Conservation (phyloP, 495 filamentous ascomycete species). For the Hypoxylon rickii region DNA sequence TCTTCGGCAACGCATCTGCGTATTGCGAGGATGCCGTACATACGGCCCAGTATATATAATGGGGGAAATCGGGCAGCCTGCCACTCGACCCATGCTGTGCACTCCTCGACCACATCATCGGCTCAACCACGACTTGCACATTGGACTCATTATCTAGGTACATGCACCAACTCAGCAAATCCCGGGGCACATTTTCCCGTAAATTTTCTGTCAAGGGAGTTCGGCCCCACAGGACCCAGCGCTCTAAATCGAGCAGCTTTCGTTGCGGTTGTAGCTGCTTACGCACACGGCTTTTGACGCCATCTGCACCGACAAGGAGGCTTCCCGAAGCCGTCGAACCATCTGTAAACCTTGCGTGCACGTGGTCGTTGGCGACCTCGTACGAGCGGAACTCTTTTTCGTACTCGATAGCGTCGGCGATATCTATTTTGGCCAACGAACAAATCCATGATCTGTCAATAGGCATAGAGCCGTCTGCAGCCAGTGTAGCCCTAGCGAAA, state of each 20-base stretch:
- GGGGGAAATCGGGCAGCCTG: constrained; percentile 24
- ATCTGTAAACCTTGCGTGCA: constrained; percentile 46
- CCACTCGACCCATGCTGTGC: constrained; percentile 38
- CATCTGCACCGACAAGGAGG: constrained; percentile 54
- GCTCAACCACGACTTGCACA: constrained; percentile 42
- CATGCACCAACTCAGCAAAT: constrained; percentile 38
- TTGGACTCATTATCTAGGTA: constrained; percentile 39
- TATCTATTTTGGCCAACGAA: constrained; percentile 26
- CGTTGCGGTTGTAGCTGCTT: constrained; percentile 49
- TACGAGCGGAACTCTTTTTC: constrained; percentile 48
- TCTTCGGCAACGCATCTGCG: constrained; percentile 26
- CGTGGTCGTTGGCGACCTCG: constrained; percentile 33
- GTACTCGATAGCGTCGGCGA: constrained; percentile 48
- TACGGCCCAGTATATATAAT: constrained; percentile 30
- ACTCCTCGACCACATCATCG: constrained; percentile 40
- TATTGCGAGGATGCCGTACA: constrained; percentile 23
- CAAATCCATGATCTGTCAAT: constrained; percentile 34
- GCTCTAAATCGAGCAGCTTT: constrained; percentile 47
- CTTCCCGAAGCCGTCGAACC: constrained; percentile 42
- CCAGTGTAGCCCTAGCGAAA: constrained; percentile 20
- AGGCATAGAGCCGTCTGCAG: constrained; percentile 1
- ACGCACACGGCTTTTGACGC: constrained; percentile 45
- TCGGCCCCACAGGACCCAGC: constrained; percentile 50
- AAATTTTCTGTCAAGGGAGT: constrained; percentile 43
- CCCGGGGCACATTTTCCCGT: constrained; percentile 24